Evolutionary conservation across 441 rosid genomes (phyloP), one percentile per base, ranked within the genome.

Genomic region (Bruguiera hainesii): DNA sequence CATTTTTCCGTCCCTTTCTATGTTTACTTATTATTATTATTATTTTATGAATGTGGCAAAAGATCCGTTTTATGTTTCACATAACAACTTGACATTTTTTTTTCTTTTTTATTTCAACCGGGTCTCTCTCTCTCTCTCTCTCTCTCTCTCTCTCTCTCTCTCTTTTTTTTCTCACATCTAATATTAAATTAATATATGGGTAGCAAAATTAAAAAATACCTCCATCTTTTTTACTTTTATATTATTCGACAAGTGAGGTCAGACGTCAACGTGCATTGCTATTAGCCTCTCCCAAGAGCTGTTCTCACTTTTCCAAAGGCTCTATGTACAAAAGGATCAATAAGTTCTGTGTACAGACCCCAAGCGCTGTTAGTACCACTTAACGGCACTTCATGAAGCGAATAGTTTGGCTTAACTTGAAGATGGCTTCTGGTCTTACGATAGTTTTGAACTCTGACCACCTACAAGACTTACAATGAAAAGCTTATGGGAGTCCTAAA

Each of bases 231-330:
- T 71, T 39, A 59, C 63, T 73, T 77, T 63, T 11, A 5, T 52
- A 71, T 31, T 73, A 79, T 55, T 60, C 70, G 70, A 75, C 76
- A 73, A 62, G 20, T 77, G 65, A 68, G 68, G 67, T 39, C 76
- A 71, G 86, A 81, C 83, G 81, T 65, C 58, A 74, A 71, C 73
- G 65, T 69, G 79, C 78, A 64, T 65, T 29, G 60, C 62, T 48
- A 82, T 80, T 72, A 79, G 69, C 75, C 78, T 83, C 87, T 82
- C 79, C 78, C 80, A 72, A 55, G 60, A 75, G 72, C 71, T 63
- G 71, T 71, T 73, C 67, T 63, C 64, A 65, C 79, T 76, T 81
- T 70, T 78, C 61, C 33, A 55, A 73, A 77, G 68, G 74, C 61
- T 65, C 28, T 51, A 65, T 63, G 30, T 70, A 62, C 60, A 20